Evolutionary conservation across 2,329 filamentous ascomycete genomes (phyloP), one percentile per base, ranked within the genome.

Genomic region (Harringtonia aguacate): DNA sequence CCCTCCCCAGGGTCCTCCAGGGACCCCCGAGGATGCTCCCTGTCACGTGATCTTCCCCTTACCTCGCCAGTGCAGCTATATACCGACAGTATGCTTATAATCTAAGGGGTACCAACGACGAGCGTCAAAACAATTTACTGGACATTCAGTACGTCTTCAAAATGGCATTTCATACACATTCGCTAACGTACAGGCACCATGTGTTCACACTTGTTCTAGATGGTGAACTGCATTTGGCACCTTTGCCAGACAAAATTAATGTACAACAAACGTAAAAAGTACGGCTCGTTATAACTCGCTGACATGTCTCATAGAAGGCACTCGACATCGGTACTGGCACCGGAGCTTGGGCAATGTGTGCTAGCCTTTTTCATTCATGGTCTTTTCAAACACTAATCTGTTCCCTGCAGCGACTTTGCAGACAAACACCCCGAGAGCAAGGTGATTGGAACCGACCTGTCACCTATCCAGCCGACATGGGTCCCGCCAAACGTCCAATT

Each of bases 361-460:
- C 20, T n/a, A n/a, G n/a, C n/a, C n/a, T n/a, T n/a, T n/a, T n/a
- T n/a, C 15, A 17, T 34, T 29, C 29, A 6, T 14, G 29, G 20
- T 6, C 22, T 6, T 1, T 24, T 6, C 10, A 17, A 17, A 12
- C 9, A 20, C 39, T 41, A 33, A 41, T 9, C 8, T 10, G 13
- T 10, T 14, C 15, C 17, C n/a, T n/a, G n/a, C 13, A 43, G 34
- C n/a, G 41, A 43, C 12, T 43, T 43, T 30, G 41, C 34, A 5
- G 35, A 43, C 27, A 3, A 12, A 20, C 41, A 37, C 28, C 41
- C 41, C 4, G 27, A 43, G 8, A 20, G 34, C 15, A 17, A 28
- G 10, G 33, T 37, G 20, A 43, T 37, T 14, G 41, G 41, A 39
- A n/a, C n/a, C n/a, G n/a, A n/a, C n/a, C n/a, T n/a, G n/a, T n/a